Evolutionary conservation across 2,329 filamentous ascomycete species (phyloP), one percentile per base, ranked within the genome.

Genomic region (Aciculosporium take): DNA sequence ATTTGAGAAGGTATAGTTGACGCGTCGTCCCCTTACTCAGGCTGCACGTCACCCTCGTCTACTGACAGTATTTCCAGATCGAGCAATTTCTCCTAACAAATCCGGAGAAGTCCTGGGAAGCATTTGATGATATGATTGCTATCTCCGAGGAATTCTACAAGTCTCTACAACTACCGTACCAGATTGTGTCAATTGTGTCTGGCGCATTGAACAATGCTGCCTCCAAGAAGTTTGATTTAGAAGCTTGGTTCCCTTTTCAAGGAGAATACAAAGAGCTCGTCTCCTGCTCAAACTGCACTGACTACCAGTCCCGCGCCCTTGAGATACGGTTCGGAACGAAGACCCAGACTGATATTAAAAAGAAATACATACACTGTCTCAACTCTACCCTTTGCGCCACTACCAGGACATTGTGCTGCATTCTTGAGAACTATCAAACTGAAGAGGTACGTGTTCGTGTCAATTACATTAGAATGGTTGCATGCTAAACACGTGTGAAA

Each of bases 261-360:
- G 83, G 83, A 53, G 91, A 96, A 64, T 98, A 96, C 74, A 96
- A 96, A 67, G 91, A 96, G 67, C 76, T 98, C 23, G 91, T 96
- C 39, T 94, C 85, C 17, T 94, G 88, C 73, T 94, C 86, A 46
- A 98, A 98, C 67, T 98, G 91, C 69, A 94, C 86, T 34, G 89
- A 96, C 60, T 96, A 96, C 69, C 91, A 98, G 69, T 87, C 86
- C 20, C 76, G 91, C 43, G 88, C 87, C 51, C 73, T 98, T 10
- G 89, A 96, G 62, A 94, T 98, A 53, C 77, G 91, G 45, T 94
- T 81, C 54, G 89, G 91, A 37, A 72, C 78, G 46, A 96, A 95
- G 73, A 84, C 81, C 58, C 79, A 84, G 62, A 88, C 80, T 23
- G 85, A 88, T 49, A 71, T 74, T 44, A 81, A 60, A 62, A 98